Evolutionary conservation across 345 rosid genomes (phyloP).

Genomic region (Raphanus raphanistrum): DNA sequence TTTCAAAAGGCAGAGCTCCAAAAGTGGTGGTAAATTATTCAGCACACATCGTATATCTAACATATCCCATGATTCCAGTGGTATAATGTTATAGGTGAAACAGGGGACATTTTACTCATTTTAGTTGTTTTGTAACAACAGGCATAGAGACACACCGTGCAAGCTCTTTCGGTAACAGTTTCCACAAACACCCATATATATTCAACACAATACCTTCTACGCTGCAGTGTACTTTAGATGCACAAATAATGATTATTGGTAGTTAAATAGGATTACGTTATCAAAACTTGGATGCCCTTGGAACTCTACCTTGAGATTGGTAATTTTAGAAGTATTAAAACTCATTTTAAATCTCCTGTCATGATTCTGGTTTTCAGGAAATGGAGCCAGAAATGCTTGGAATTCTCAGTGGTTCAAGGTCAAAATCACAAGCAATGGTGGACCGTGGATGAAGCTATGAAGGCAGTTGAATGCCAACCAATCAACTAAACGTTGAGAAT

Average conservation of each 20-base stretch:
- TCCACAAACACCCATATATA: no score
- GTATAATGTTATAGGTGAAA: no score
- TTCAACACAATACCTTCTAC: not conserved
- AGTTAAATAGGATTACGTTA: slow-evolving; percentile 3
- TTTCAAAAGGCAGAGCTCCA: no score
- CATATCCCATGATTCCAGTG: no score
- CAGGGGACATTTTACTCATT: no score
- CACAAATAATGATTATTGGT: slow-evolving; percentile 48
- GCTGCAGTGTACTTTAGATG: slow-evolving; percentile 45
- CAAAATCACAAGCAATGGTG: slow-evolving; percentile 41
- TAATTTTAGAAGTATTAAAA: not conserved
- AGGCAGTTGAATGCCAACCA: slow-evolving; percentile 48
- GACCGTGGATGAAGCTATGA: slow-evolving; percentile 67
- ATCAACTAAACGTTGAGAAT: not conserved
- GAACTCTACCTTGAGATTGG: slow-evolving; percentile 13
- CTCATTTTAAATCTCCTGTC: slow-evolving; percentile 7
- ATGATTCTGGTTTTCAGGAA: slow-evolving; percentile 50
- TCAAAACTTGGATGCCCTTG: slow-evolving; percentile 1
- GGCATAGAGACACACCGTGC: no score
- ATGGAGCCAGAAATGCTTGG: slow-evolving; percentile 59
- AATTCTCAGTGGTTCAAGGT: slow-evolving; percentile 63
- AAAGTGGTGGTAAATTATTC: no score
- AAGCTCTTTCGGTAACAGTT: no score
- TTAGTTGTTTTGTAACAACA: no score
- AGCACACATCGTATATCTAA: no score